Percentiles rank a stretch among this genome's conserved stretches.
Evolutionary conservation across 148 eudicot genomes (phyloP).

Genomic region (Agrostemma githago): DNA sequence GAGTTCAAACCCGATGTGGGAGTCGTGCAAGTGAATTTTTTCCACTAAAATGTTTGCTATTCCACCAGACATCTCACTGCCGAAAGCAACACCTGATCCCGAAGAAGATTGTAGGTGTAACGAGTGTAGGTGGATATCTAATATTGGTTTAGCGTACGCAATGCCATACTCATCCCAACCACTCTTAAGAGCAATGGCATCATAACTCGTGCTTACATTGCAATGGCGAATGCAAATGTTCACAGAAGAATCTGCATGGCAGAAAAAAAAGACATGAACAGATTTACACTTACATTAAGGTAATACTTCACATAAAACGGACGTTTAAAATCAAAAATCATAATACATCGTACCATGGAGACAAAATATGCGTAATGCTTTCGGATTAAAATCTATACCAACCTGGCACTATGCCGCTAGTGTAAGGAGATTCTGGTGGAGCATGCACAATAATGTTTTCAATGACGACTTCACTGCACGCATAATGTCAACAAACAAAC

Average conservation of each 20-base stretch:
- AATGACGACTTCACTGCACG: conserved; percentile 28
- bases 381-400: conserved; percentile 1
- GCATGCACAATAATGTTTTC: conserved; percentile 30
- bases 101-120: conserved; percentile 7
- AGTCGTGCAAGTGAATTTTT: background rate
- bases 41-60: background rate
- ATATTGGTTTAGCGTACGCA: conserved; percentile 4
- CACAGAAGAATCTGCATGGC: conserved; percentile 9
- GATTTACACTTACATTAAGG: background rate
- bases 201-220: conserved; percentile 9
- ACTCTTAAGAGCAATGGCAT: conserved; percentile 7
- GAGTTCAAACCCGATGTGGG: background rate
- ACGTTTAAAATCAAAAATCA: too few species aligned
- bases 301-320: too few species aligned
- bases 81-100: conserved; percentile 7
- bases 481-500: background rate
- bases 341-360: too few species aligned
- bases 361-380: too few species aligned
- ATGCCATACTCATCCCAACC: conserved; percentile 13
- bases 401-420: conserved; percentile 45
- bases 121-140: background rate
- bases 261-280: background rate
- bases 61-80: conserved; percentile 15
- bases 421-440: conserved; percentile 37
- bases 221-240: conserved; percentile 11